Percentiles rank a stretch among this genome's conserved stretches.
These are phyloP conservation scores for Solanum clarkiae DNA, from an alignment of 257 asterid species.

Conservation along the genomic window DNA sequence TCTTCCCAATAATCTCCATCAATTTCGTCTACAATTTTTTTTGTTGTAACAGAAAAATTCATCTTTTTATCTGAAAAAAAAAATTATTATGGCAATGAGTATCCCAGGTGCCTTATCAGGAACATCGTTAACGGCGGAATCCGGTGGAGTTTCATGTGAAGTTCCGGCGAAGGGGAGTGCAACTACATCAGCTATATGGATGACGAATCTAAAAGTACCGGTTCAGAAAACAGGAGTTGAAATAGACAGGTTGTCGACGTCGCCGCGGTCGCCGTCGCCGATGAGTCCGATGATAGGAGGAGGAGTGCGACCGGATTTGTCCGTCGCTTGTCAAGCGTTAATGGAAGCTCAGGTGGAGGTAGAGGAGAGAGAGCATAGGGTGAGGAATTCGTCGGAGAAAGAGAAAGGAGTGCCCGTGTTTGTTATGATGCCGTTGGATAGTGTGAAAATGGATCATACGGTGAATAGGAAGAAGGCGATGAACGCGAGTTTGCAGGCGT, in stretches of 20 bases:
- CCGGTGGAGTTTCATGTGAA: constrained; percentile 25
- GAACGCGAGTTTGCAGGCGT: constrained; percentile 90
- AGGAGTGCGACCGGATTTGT: constrained; percentile 45
- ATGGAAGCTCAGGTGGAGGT: constrained; percentile 19
- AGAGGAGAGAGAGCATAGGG: constrained; percentile 14
- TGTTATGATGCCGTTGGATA: constrained; percentile 98
- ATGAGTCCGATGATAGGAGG: constrained; percentile 43
- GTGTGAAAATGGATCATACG: constrained; percentile 72
- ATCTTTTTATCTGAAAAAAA: background rate
- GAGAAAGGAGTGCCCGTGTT: constrained; percentile 76
- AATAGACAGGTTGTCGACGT: constrained; percentile 50
- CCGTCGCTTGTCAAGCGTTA: constrained; percentile 75
- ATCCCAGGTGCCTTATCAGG: constrained; percentile 70
- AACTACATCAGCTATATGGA: constrained; percentile 44
- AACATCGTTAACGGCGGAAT: constrained; percentile 26
- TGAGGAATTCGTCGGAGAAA: constrained; percentile 6
- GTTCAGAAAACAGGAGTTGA: constrained; percentile 25
- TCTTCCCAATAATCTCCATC: background rate
- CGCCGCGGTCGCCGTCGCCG: constrained; percentile 93
- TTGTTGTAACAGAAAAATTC: background rate
- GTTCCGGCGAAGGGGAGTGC: constrained; percentile 29
- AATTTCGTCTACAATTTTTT: background rate
- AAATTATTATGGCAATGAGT: constrained; percentile 65
- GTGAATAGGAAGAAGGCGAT: constrained; percentile 92
- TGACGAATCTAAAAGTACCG: constrained; percentile 37